phyloP scores from a whole-genome alignment of 2,329 filamentous ascomycete genomes.

The Arthrobotrys megalospora region DNA sequence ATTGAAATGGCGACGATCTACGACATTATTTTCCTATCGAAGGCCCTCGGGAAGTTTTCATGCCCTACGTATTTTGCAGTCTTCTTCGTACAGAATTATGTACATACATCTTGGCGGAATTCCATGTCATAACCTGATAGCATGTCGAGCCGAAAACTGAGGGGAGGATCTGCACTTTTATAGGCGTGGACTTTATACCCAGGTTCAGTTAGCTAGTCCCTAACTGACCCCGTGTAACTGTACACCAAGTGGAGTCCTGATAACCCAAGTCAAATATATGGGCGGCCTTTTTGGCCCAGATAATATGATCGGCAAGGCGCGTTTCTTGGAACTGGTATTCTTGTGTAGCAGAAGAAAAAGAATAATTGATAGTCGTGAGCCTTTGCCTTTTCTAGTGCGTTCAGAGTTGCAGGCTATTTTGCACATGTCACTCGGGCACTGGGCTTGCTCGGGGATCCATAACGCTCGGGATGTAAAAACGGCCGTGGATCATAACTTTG shows the following conservation, averaged over 20 bases:
- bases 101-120: background rate
- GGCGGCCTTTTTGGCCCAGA: background rate
- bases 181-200: background rate
- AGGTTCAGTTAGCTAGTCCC: background rate
- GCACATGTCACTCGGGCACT: background rate
- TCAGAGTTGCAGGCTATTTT: background rate
- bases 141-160: conserved; percentile 25
- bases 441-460: conserved; percentile 21
- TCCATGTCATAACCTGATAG: background rate
- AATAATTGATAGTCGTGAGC: conserved; percentile 1
- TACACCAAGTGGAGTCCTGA: background rate
- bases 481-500: background rate
- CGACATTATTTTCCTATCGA: conserved; percentile 12
- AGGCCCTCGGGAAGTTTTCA: background rate
- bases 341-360: conserved; percentile 8
- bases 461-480: conserved; percentile 16
- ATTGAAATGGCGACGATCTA: conserved; percentile 35
- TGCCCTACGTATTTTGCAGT: background rate
- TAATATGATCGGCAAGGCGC: conserved; percentile 37
- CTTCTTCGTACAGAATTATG: background rate
- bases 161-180: conserved; percentile 31
- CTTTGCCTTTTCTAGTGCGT: conserved; percentile 8
- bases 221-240: conserved; percentile 9
- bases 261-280: background rate
- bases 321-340: conserved; percentile 1